Evolutionary conservation across 2,329 filamentous ascomycete species (phyloP).

Genomic region (Blastomyces emzantsi): DNA sequence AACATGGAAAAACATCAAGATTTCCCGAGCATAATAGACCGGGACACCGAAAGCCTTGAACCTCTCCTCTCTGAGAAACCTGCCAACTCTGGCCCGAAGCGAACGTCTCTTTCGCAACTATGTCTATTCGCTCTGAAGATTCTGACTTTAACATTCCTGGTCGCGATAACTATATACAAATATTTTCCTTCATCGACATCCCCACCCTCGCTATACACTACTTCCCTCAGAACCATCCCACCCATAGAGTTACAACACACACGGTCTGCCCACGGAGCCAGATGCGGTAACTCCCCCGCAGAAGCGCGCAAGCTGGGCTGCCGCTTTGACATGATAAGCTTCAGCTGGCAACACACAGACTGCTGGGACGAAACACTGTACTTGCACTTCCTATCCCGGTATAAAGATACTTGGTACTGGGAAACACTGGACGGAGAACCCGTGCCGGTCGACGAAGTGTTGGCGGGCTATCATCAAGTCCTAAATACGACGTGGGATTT

Average conservation of each 20-base stretch:
- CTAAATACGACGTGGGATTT: neutral
- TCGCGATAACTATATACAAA: neutral
- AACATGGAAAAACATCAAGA: neutral
- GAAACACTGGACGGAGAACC: neutral
- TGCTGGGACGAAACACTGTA: neutral
- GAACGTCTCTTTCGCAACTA: neutral
- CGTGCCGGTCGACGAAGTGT: slow-evolving; percentile 1
- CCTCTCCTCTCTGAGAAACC: neutral
- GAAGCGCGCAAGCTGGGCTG: neutral
- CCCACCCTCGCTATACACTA: neutral
- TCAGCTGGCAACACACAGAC: neutral
- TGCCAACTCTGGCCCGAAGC: neutral
- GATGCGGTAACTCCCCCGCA: neutral
- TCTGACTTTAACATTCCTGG: neutral
- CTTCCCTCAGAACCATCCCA: neutral
- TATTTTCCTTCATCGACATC: neutral
- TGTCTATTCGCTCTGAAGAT: neutral
- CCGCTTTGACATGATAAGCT: slow-evolving; percentile 3
- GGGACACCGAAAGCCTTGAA: neutral
- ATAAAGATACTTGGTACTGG: neutral
- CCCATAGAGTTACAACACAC: neutral
- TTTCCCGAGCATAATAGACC: neutral
- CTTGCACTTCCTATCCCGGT: neutral
- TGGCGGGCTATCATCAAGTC: neutral
- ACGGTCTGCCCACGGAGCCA: neutral